Evolutionary conservation across 129 eudicot genomes (phyloP), one percentile per base, ranked within the genome.

Genomic region (Lactuca saligna): DNA sequence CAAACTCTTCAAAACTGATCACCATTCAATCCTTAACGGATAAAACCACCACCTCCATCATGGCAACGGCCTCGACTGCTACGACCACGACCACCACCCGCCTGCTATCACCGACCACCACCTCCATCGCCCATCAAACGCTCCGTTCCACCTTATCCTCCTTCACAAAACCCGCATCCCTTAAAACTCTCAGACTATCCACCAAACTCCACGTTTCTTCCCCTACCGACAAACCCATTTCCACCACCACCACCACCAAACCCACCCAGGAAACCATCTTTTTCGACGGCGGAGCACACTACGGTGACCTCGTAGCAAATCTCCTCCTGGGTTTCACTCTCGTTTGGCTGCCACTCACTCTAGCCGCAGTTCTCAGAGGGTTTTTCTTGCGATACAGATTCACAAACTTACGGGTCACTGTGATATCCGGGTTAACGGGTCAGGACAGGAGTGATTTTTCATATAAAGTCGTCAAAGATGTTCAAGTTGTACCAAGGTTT

Each of bases 251-350:
- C 84, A 20, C 84, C 62, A 0, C 79, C 55, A 82, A 84, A 57
- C 61, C 84, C 78, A 25, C 71, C 62, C 73, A 83, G 77, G 99
- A 93, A 85, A 89, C 88, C 66, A 66, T 89, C 57, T 93, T 83
- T 13, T 93, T 89, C 75, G 97, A 93, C 65, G 99, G 99, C 16
- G 99, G 98, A 5, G 98, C 98, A 2, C 98, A 93, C 80, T 89
- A 86, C 64, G 98, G 98, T 0, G 98, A 93, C 79, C 83, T 93
- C 8, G 63, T 87, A 2, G 97, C 99, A 13, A 93, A 93, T 55
- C 88, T 89, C 10, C 74, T 93, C 0, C 77, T 93, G 78, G 99
- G 99, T 41, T 93, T 93, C 82, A 93, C 99, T 38, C 95, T 93
- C 3, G 79, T 93, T 0, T 93, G 99, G 99, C 70, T 93, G 37